Evolutionary conservation across 768 basidiomycete species (phyloP).

Genomic region (Serendipita vermifera): DNA sequence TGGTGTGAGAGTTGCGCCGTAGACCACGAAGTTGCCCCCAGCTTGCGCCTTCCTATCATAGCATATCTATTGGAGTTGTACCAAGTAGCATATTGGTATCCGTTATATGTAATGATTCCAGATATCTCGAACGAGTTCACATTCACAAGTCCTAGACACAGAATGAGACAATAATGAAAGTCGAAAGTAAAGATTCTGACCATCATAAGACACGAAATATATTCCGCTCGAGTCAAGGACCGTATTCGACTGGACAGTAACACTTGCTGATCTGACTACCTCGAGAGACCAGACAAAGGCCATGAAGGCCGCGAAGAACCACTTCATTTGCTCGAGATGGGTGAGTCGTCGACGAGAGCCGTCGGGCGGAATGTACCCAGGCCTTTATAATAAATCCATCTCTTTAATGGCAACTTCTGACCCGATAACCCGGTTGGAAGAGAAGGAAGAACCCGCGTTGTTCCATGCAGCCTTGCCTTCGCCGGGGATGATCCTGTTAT

Average conservation of each 20-base stretch:
- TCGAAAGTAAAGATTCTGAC: background rate
- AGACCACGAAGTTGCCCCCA: background rate
- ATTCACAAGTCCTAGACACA: conserved; percentile 2
- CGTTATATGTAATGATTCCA: conserved; percentile 7
- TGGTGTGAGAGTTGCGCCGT: conserved; percentile 7
- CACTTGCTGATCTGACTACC: background rate
- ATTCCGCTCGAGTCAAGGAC: conserved; percentile 2
- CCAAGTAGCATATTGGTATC: conserved; percentile 14
- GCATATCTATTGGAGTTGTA: conserved; percentile 7
- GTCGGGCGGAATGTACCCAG: too few relatives aligned
- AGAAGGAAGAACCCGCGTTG: background rate
- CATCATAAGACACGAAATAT: conserved; percentile 13
- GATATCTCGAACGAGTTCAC: conserved; percentile 8
- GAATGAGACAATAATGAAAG: background rate
- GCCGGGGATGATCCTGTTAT: too few relatives aligned
- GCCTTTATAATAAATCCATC: too few relatives aligned
- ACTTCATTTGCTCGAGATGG: too few relatives aligned
- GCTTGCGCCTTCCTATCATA: conserved; percentile 9
- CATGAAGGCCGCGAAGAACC: too few relatives aligned
- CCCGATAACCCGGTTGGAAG: background rate
- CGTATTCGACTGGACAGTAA: conserved; percentile 4
- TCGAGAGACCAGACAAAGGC: too few relatives aligned
- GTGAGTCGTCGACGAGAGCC: too few relatives aligned
- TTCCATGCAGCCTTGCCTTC: too few relatives aligned
- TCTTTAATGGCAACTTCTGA: too few relatives aligned